Base-by-base conservation (phyloP, 208 protist species). In the Crithidia sp. region DNA sequence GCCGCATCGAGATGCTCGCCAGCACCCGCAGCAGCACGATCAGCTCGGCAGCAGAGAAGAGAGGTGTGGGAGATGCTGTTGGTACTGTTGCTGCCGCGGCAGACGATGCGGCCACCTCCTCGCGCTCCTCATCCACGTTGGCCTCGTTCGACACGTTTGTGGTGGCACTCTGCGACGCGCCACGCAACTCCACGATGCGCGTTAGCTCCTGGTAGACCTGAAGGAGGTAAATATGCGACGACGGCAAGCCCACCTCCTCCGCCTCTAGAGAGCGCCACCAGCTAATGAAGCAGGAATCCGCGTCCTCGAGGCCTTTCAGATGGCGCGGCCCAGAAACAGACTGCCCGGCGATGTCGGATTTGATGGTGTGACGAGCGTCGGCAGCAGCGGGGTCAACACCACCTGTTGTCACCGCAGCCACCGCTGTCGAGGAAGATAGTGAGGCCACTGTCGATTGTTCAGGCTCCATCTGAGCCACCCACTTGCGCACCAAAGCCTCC, bases 261-360 rank as follows among this genome's bases (percentile, higher is more conserved):
- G 62, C 67, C n/a, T 47, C 39, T 44, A 69, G 19, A 4, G 44
- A 55, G 28, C 74, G 67, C 74, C 74, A 79, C 74, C 74, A 79
- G 74, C 49, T 39, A 19, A 36, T 59, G n/a, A 79, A 37, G 50
- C 64, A 59, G 52, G 64, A 39, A n/a, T 68, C 64, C 2, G 40
- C 64, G 5, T 59, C 64, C 16, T 14, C 37, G 5, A 68, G 17
- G 3, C 50, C 64, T 0, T 44, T 8, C 37, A 68, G 40, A 0
- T 9, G 16, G 2, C 14, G 52, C 50, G 4, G 0, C 14, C n/a
- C 28, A 2, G 28, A 28, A 28, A 28, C 0, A 28, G 28, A 28
- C 28, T 28, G 28, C 1, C 0, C 28, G 28, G 28, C 28, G 28
- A 28, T 28, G 28, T 28, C 28, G 28, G 28, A 28, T 1, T 28